Conservation (phyloP, 768 basidiomycete species). For the Candolleomyces eurysporus region DNA sequence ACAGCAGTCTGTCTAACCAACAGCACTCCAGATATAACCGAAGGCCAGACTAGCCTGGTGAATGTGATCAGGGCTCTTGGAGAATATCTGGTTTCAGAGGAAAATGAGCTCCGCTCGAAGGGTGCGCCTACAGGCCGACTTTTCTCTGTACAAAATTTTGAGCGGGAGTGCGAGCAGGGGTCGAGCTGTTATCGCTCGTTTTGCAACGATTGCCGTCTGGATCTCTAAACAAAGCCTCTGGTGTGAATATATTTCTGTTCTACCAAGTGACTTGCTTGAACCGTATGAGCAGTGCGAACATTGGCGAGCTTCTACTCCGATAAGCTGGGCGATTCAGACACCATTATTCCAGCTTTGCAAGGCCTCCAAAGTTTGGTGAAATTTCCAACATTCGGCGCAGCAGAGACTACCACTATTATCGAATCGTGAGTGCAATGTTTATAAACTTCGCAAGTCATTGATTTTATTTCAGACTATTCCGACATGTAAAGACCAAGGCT, state of each 20-base stretch:
- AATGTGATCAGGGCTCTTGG: conserved; percentile 84
- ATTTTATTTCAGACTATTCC: conserved; percentile 56
- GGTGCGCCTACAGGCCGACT: conserved; percentile 41
- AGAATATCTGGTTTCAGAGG: conserved; percentile 84
- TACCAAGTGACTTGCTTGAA: conserved; percentile 5
- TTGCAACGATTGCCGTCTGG: conserved; percentile 58
- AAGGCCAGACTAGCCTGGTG: conserved; percentile 58
- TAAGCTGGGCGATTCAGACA: conserved; percentile 84
- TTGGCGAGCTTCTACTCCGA: conserved; percentile 80
- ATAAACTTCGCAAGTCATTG: neutral
- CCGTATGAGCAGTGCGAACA: conserved; percentile 60
- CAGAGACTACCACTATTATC: conserved; percentile 61
- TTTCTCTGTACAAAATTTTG: neutral
- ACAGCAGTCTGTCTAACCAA: neutral
- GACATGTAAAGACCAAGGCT: conserved; percentile 76
- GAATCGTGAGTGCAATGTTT: conserved; percentile 45
- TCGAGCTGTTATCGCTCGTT: conserved; percentile 77
- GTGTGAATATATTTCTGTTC: conserved; percentile 41
- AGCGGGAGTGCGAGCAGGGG: conserved; percentile 47
- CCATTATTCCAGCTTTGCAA: conserved; percentile 76
- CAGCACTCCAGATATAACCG: conserved; percentile 41
- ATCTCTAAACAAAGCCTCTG: conserved; percentile 75
- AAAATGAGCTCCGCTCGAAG: conserved; percentile 73
- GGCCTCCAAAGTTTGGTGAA: conserved; percentile 69
- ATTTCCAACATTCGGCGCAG: conserved; percentile 59